A percentile compares a stretch with the other conserved stretches of the same genome.
Evolutionary conservation across 2,329 filamentous ascomycete species (phyloP).

Genomic region (Xenoacremonium recifei): DNA sequence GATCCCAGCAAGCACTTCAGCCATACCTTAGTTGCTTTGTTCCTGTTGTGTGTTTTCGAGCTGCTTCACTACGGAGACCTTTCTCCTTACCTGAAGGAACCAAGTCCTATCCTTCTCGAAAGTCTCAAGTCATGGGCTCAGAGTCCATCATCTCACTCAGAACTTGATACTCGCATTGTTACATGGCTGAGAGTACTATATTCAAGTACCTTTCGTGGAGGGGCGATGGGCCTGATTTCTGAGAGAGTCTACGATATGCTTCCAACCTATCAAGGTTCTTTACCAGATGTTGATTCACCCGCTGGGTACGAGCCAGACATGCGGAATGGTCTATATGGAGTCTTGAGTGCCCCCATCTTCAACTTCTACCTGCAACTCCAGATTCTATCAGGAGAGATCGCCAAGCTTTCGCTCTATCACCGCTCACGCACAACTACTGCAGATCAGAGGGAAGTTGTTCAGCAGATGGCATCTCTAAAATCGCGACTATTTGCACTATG

Average conservation of each 20-base stretch:
- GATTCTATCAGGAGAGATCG: constrained; percentile 16
- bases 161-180: constrained; percentile 2
- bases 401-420: constrained; percentile 20
- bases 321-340: constrained; percentile 11
- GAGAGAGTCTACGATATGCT: constrained; percentile 9
- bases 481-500: constrained; percentile 11
- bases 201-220: constrained; percentile 13
- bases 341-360: constrained; percentile 14
- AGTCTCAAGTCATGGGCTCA: constrained; percentile 5
- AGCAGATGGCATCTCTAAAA: constrained; percentile 9
- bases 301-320: constrained; percentile 1
- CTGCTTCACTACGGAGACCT: constrained; percentile 10
- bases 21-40: constrained; percentile 1
- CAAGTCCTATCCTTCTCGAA: constrained; percentile 4
- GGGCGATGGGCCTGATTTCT: constrained; percentile 14
- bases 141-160: constrained; percentile 1
- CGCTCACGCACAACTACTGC: constrained; percentile 19
- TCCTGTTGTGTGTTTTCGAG: constrained; percentile 16
- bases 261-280: not conserved
- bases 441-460: constrained; percentile 20
- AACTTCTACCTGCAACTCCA: constrained; percentile 21
- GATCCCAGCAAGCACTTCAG: constrained; percentile 5
- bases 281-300: constrained; percentile 2
- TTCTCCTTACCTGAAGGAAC: constrained; percentile 5
- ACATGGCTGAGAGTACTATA: constrained; percentile 18